phyloP scores from a whole-genome alignment of 208 protist genomes.

The Trypanosoma congolense region DNA sequence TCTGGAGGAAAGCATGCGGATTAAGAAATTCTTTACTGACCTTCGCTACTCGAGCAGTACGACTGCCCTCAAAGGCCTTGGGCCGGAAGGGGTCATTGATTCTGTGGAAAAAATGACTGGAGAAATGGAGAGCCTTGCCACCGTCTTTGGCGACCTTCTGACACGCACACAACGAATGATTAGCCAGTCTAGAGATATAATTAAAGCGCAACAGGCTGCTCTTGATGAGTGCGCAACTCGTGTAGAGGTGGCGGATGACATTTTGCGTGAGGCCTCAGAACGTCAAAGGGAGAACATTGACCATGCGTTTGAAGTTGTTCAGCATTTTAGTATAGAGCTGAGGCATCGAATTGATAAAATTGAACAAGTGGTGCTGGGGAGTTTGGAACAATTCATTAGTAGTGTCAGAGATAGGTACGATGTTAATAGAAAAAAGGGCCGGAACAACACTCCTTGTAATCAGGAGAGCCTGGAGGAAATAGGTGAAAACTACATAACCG shows the following conservation, averaged over 20 bases:
- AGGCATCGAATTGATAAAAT: conserved; percentile 49
- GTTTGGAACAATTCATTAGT: conserved; percentile 36
- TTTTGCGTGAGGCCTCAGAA: conserved; percentile 32
- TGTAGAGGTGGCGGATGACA: conserved; percentile 60
- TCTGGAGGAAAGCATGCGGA: conserved; percentile 7
- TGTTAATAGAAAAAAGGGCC: too few species aligned
- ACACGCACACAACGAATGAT: conserved; percentile 30
- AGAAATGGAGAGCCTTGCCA: conserved; percentile 10
- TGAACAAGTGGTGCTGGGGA: conserved; percentile 36
- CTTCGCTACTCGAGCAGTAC: neutral
- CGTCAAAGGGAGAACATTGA: conserved; percentile 31
- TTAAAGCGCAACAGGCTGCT: conserved; percentile 38
- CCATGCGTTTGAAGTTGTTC: conserved; percentile 29
- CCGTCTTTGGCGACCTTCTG: conserved; percentile 32
- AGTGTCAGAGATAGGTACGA: conserved; percentile 47
- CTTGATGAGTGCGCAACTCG: conserved; percentile 52
- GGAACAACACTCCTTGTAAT: too few species aligned
- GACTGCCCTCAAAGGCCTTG: neutral
- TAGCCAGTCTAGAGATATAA: conserved; percentile 22
- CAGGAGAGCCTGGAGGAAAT: too few species aligned
- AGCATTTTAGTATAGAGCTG: conserved; percentile 47
- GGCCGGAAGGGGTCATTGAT: neutral
- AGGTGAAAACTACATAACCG: conserved; percentile 33
- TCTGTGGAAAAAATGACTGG: conserved; percentile 6
- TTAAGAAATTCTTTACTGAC: conserved; percentile 7